Evolutionary conservation across 1,284 basidiomycete species (phyloP).

Genomic region (Sporisorium graminicola): DNA sequence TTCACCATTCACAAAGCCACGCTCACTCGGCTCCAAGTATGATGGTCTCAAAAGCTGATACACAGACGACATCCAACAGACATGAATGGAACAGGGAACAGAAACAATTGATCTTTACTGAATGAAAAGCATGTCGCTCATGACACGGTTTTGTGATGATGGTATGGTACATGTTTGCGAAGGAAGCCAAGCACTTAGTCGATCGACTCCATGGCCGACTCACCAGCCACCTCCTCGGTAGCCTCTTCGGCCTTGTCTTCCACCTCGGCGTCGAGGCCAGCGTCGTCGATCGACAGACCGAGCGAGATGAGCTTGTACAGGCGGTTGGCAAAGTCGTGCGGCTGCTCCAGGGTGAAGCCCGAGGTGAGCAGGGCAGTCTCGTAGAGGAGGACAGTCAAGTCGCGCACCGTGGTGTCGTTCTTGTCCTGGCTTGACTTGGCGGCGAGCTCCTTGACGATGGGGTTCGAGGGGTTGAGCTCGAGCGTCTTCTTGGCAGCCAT

Average conservation of each 20-base stretch:
- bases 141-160: constrained; percentile 10
- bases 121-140: not conserved
- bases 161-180: constrained; percentile 16
- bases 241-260: constrained; percentile 50
- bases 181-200: constrained; percentile 53
- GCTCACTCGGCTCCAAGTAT: no score
- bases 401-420: constrained; percentile 92
- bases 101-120: no score
- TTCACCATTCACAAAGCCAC: no score
- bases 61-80: no score
- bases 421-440: constrained; percentile 95
- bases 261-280: constrained; percentile 42
- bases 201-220: constrained; percentile 69
- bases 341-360: constrained; percentile 91
- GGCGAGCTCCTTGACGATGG: constrained; percentile 96
- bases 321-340: constrained; percentile 92
- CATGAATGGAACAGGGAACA: no score
- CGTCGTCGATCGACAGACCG: constrained; percentile 74
- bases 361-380: constrained; percentile 87
- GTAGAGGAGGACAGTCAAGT: constrained; percentile 93
- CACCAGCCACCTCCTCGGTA: constrained; percentile 62
- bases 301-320: constrained; percentile 96
- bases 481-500: constrained; percentile 96
- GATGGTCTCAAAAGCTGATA: no score
- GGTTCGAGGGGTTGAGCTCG: constrained; percentile 93